Conservation (phyloP, 345 rosid species). For the Limnanthes douglasii region DNA sequence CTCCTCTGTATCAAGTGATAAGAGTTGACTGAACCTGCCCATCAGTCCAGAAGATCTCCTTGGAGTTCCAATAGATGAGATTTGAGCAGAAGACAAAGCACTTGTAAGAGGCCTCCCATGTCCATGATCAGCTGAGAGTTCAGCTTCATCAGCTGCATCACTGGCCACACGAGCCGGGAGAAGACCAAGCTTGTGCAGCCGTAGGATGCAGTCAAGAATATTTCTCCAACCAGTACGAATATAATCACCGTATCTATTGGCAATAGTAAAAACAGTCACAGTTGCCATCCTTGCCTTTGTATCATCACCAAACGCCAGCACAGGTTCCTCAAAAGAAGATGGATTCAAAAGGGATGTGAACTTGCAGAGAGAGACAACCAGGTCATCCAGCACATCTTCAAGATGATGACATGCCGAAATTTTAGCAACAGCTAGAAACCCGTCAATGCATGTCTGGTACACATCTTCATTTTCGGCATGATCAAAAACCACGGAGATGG, state of each 20-base stretch:
- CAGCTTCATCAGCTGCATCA: conserved; percentile 97
- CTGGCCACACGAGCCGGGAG: conserved; percentile 97
- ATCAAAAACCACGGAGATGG: conserved; percentile 96
- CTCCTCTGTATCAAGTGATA: conserved; percentile 96
- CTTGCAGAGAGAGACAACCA: conserved; percentile 88
- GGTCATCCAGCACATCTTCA: conserved; percentile 95
- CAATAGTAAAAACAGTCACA: conserved; percentile 90
- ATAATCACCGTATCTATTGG: conserved; percentile 89
- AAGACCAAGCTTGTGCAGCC: conserved; percentile 95
- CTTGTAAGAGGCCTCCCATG: conserved; percentile 73
- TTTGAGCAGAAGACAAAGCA: conserved; percentile 64
- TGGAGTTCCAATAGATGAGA: conserved; percentile 79
- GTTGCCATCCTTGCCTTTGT: conserved; percentile 94
- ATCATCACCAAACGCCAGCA: conserved; percentile 92
- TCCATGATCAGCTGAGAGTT: conserved; percentile 60
- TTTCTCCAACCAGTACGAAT: conserved; percentile 97
- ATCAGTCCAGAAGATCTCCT: conserved; percentile 95
- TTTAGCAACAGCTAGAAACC: conserved; percentile 92
- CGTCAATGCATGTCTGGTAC: conserved; percentile 92
- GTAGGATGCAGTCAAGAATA: conserved; percentile 84
- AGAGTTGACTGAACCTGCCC: conserved; percentile 99
- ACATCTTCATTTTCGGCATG: conserved; percentile 96
- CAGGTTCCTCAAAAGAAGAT: conserved; percentile 81
- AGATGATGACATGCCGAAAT: conserved; percentile 98
- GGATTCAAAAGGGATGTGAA: conserved; percentile 91